phyloP scores from a whole-genome alignment of 1,139 yeast genomes.

The Kurtzmaniella quercitrusa region DNA sequence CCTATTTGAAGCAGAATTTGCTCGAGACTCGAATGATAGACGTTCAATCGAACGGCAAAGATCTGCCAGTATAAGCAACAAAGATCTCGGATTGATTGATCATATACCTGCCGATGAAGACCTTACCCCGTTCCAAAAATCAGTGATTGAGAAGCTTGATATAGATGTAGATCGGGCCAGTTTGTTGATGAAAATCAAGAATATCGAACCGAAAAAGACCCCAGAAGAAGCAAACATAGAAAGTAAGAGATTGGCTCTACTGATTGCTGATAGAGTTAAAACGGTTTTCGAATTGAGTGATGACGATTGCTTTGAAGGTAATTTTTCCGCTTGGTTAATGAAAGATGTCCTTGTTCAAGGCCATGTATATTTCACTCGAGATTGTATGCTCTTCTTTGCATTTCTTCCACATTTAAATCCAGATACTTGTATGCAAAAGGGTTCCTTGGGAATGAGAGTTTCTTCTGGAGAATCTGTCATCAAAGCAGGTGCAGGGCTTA shows the following conservation, averaged over 20 bases:
- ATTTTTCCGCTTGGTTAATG: conserved; percentile 74
- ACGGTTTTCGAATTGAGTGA: conserved; percentile 37
- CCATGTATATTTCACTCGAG: conserved; percentile 66
- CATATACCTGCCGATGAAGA: neutral
- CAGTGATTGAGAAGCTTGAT: conserved; percentile 31
- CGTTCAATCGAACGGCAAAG: neutral
- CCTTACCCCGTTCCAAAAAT: conserved; percentile 22
- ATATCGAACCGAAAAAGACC: neutral
- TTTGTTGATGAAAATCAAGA: conserved; percentile 16
- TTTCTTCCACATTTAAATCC: conserved; percentile 53
- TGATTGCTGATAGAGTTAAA: conserved; percentile 35
- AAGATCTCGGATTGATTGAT: neutral
- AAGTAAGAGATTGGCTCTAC: conserved; percentile 18
- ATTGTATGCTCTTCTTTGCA: conserved; percentile 71
- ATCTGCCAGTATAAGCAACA: neutral
- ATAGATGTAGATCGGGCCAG: conserved; percentile 21
- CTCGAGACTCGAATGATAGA: neutral
- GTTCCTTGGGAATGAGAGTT: conserved; percentile 49
- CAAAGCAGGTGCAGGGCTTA: conserved; percentile 29
- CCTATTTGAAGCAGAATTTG: conserved; percentile 6
- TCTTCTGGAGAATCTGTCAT: conserved; percentile 34
- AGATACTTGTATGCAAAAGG: conserved; percentile 29
- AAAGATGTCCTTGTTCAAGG: conserved; percentile 85
- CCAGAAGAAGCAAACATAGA: conserved; percentile 11
- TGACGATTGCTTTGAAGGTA: conserved; percentile 50